Evolutionary conservation across 169 alveolate genomes (phyloP).

Genomic region (Plasmodium falciparum): DNA sequence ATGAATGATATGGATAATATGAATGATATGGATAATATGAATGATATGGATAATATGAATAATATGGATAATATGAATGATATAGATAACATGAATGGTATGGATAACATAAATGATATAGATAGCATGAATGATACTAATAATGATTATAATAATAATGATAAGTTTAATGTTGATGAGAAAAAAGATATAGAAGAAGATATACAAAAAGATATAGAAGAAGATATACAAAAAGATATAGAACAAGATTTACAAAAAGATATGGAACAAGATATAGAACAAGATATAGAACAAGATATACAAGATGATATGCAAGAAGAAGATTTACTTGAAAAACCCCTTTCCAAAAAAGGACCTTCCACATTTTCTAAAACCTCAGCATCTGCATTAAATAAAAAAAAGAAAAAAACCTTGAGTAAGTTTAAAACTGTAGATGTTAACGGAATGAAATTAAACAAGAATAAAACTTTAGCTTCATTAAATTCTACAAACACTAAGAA

Average conservation of each 20-base stretch:
- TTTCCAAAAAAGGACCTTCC: conserved; percentile 28
- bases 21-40: no score
- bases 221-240: no score
- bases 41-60: no score
- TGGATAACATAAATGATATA: no score
- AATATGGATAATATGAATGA: background rate
- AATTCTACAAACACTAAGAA: conserved; percentile 46
- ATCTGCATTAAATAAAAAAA: conserved; percentile 23
- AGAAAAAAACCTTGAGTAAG: conserved; percentile 34
- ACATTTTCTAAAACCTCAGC: conserved; percentile 21
- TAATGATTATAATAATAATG: background rate
- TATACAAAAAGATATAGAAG: no score
- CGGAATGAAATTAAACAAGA: conserved; percentile 10
- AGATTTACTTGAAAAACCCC: background rate
- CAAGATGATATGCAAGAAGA: conserved; percentile 22
- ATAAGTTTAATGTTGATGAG: background rate
- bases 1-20: no score
- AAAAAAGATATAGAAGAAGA: conserved; percentile 4
- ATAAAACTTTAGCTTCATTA: conserved; percentile 18
- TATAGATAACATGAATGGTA: no score
- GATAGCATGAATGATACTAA: no score
- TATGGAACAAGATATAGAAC: conserved; percentile 12
- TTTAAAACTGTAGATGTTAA: conserved; percentile 51
- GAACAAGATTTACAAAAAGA: background rate
- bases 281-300: conserved; percentile 2